Evolutionary conservation across 768 basidiomycete genomes (phyloP).

Genomic region (Hemileccinum rubropunctum): DNA sequence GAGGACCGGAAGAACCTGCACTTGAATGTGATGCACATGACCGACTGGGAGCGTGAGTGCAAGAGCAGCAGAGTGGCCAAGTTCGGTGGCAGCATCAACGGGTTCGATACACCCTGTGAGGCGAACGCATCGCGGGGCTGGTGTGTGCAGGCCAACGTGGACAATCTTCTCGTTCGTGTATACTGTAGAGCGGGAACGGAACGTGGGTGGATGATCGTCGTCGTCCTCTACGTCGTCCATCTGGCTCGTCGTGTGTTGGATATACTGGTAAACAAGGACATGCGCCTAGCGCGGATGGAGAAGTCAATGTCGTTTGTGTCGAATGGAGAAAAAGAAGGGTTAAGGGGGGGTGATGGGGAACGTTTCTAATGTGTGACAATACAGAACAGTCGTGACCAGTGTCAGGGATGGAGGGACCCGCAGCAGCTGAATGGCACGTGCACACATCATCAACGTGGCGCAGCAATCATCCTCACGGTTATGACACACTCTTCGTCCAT

Average conservation of each 20-base stretch:
- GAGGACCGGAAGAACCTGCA: not conserved
- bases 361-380: conserved; percentile 27
- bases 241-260: conserved; percentile 14
- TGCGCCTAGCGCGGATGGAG: conserved; percentile 28
- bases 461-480: no score
- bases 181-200: conserved; percentile 45
- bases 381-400: conserved; percentile 5
- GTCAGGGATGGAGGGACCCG: not conserved
- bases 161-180: conserved; percentile 50
- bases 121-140: conserved; percentile 38
- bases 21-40: no score
- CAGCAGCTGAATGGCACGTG: no score
- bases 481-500: not conserved
- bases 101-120: conserved; percentile 52
- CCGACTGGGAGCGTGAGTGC: conserved; percentile 3
- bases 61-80: conserved; percentile 47
- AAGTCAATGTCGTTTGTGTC: conserved; percentile 33
- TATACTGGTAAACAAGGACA: conserved; percentile 23
- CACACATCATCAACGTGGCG: no score
- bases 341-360: conserved; percentile 33
- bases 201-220: conserved; percentile 25
- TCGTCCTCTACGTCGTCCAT: conserved; percentile 31
- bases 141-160: conserved; percentile 13
- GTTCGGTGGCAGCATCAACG: conserved; percentile 51
- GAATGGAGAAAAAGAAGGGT: conserved; percentile 33